A percentile compares a stretch with the other conserved stretches of the same genome.
phyloP scores from a whole-genome alignment of 805 yeast species.

The Lipomyces sp. region DNA sequence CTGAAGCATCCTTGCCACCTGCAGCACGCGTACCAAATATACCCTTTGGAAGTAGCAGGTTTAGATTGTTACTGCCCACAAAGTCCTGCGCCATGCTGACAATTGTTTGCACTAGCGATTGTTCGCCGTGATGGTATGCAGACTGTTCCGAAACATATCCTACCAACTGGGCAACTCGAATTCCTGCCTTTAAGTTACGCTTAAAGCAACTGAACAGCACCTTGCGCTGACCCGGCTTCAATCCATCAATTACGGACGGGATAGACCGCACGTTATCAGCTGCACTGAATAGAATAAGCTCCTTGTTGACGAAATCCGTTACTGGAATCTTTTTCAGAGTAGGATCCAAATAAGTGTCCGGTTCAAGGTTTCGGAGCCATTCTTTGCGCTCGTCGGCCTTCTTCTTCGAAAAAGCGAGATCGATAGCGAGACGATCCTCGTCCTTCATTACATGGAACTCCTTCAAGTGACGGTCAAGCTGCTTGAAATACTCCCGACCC shows the following conservation, averaged over 20 bases:
- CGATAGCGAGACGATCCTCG: conserved; percentile 69
- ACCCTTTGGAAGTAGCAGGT: conserved; percentile 85
- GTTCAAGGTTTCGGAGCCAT: conserved; percentile 87
- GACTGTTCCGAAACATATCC: conserved; percentile 88
- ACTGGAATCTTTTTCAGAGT: conserved; percentile 74
- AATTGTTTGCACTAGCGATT: conserved; percentile 81
- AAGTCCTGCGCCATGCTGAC: conserved; percentile 93
- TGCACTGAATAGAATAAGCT: conserved; percentile 88
- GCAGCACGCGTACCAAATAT: conserved; percentile 92
- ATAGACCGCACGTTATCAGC: conserved; percentile 95
- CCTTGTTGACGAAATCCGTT: conserved; percentile 90
- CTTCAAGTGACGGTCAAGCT: conserved; percentile 81
- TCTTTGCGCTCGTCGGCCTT: conserved; percentile 97
- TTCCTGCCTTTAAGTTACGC: conserved; percentile 69
- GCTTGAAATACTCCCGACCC: conserved; percentile 82
- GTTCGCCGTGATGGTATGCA: conserved; percentile 95
- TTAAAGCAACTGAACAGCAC: conserved; percentile 85
- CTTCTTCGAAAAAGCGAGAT: conserved; percentile 89
- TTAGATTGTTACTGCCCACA: conserved; percentile 86
- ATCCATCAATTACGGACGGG: conserved; percentile 90
- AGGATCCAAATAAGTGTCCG: conserved; percentile 91
- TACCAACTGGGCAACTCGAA: conserved; percentile 85
- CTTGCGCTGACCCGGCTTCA: conserved; percentile 96
- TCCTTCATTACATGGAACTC: conserved; percentile 76
- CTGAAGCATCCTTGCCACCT: conserved; percentile 99